A percentile compares a stretch with the other conserved stretches of the same genome.
These are phyloP conservation scores for Lentinula lateritia DNA, from an alignment of 768 basidiomycete species.

Conservation along the genomic window DNA sequence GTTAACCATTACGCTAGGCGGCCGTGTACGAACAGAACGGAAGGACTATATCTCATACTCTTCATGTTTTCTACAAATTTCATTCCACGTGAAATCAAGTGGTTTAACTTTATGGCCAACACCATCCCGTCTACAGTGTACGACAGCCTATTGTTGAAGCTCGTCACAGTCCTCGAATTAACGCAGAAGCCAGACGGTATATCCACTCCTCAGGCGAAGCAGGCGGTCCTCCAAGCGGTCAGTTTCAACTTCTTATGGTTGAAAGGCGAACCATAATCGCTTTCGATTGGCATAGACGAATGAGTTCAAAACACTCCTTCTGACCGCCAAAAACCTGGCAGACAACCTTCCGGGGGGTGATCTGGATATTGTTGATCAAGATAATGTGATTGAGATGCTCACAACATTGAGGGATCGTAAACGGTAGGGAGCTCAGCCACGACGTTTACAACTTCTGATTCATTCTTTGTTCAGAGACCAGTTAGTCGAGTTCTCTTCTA, in stretches of 20 bases:
- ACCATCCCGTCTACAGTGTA: slow-evolving; percentile 36
- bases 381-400: slow-evolving; percentile 66
- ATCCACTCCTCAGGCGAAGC: slow-evolving; percentile 53
- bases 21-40: no score
- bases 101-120: neutral
- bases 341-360: slow-evolving; percentile 66
- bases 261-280: neutral
- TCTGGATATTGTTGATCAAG: slow-evolving; percentile 60
- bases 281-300: slow-evolving; percentile 45
- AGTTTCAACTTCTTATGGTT: slow-evolving; percentile 9
- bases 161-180: slow-evolving; percentile 55
- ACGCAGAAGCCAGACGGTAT: slow-evolving; percentile 53
- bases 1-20: slow-evolving; percentile 10
- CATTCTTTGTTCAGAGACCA: neutral
- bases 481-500: neutral
- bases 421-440: slow-evolving; percentile 29
- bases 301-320: slow-evolving; percentile 56
- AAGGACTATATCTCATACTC: no score
- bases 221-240: slow-evolving; percentile 65
- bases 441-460: neutral
- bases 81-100: no score
- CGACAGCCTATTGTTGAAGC: slow-evolving; percentile 52
- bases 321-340: slow-evolving; percentile 57
- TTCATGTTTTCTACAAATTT: no score
- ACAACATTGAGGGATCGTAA: slow-evolving; percentile 59